Percentiles rank a stretch among this genome's conserved stretches.
Conservation (phyloP, 352 stramenopile genomes). For the Phytopythium ostracodes region DNA sequence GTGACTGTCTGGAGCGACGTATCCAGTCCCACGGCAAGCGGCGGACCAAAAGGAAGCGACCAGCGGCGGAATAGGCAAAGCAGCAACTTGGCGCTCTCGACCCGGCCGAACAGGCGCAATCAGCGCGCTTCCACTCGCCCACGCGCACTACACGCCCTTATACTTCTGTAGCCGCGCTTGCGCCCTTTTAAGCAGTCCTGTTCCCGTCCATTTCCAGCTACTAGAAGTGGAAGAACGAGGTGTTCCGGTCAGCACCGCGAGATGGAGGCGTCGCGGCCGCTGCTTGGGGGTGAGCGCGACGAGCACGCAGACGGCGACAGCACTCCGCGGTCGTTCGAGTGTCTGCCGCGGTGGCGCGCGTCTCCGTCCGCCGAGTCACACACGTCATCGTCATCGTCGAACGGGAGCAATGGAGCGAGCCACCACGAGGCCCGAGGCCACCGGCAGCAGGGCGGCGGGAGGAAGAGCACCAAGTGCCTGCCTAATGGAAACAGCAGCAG, state of each 20-base stretch:
- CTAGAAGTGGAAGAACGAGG: too few species aligned
- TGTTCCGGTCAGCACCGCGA: neutral
- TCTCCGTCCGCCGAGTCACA: neutral
- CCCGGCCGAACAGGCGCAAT: neutral
- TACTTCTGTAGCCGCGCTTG: too few species aligned
- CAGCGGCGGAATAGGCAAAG: neutral
- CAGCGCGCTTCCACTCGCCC: neutral
- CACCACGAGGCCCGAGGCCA: neutral
- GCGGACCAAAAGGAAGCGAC: neutral
- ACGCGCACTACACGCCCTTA: too few species aligned
- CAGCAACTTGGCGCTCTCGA: neutral
- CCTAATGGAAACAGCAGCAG: neutral
- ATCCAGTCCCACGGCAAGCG: neutral
- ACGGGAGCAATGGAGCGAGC: neutral
- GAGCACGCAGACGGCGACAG: conserved; percentile 13
- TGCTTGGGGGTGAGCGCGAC: conserved; percentile 36
- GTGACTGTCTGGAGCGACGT: too few species aligned
- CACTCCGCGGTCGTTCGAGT: conserved; percentile 15
- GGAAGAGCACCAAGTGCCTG: neutral
- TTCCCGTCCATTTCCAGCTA: too few species aligned
- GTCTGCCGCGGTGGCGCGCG: conserved; percentile 19
- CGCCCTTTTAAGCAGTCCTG: too few species aligned
- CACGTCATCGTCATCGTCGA: neutral
- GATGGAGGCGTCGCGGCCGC: conserved; percentile 49
- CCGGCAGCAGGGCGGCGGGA: neutral